Evolutionary conservation across 345 rosid species (phyloP).

Genomic region (Rhizophora mangle): DNA sequence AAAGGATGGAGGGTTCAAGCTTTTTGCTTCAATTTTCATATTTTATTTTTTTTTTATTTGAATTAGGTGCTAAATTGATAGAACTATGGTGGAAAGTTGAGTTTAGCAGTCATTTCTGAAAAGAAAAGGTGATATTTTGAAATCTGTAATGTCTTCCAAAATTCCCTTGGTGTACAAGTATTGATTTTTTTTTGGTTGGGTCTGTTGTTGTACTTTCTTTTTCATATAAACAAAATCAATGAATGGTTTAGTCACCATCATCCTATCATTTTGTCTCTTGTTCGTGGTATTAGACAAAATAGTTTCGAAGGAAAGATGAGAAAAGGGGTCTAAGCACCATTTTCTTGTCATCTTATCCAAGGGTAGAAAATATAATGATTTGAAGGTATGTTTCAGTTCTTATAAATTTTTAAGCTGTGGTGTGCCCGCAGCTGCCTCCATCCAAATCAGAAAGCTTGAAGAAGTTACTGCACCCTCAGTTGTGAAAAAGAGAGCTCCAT

Average conservation of each 20-base stretch:
- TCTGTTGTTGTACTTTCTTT: not conserved
- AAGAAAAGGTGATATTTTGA: not conserved
- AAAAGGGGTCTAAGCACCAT: not conserved
- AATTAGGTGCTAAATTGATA: not conserved
- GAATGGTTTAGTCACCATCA: not conserved
- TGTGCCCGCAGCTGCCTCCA: slow-evolving; percentile 85
- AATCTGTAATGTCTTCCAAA: no score
- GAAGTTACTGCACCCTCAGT: slow-evolving; percentile 64
- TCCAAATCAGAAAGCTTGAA: slow-evolving; percentile 62
- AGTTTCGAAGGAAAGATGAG: not conserved
- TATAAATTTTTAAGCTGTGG: slow-evolving; percentile 84
- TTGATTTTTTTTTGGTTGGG: no score
- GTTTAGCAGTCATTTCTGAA: not conserved
- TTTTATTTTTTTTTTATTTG: not conserved
- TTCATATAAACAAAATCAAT: not conserved
- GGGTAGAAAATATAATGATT: slow-evolving; percentile 37
- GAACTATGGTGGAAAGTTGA: not conserved
- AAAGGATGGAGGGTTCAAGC: not conserved
- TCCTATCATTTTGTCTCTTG: not conserved
- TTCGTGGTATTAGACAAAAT: not conserved
- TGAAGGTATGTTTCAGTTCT: slow-evolving; percentile 98
- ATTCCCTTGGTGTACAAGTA: no score
- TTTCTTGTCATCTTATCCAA: not conserved
- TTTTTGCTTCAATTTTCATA: not conserved
- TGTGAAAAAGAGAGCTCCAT: slow-evolving; percentile 60